A percentile compares a stretch with the other conserved stretches of the same genome.
Conservation (phyloP, 2,329 filamentous ascomycete species). For the Didymella exigua region DNA sequence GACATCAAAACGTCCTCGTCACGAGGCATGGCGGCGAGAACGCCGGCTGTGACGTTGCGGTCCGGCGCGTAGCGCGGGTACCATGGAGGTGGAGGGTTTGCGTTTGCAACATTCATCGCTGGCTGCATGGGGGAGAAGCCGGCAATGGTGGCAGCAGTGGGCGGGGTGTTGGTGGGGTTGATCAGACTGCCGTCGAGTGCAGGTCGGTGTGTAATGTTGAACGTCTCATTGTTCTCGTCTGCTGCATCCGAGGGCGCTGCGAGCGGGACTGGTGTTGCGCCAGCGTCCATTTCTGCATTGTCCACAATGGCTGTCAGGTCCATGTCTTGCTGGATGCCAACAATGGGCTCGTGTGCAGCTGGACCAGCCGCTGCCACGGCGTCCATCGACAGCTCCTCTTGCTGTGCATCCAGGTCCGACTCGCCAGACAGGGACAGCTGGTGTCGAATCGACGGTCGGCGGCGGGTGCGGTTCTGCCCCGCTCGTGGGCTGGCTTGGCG, state of each 20-base stretch:
- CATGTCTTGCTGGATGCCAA: constrained; percentile 80
- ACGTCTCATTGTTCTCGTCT: constrained; percentile 74
- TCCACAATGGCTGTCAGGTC: constrained; percentile 89
- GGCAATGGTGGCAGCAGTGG: constrained; percentile 68
- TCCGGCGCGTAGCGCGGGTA: constrained; percentile 82
- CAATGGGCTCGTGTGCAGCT: constrained; percentile 68
- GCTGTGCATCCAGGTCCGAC: constrained; percentile 77
- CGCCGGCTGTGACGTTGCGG: constrained; percentile 68
- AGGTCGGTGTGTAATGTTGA: constrained; percentile 89
- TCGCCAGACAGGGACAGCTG: constrained; percentile 87
- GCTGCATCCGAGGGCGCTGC: constrained; percentile 82
- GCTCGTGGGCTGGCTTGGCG: constrained; percentile 48
- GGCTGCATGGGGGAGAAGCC: constrained; percentile 77
- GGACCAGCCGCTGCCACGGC: constrained; percentile 78
- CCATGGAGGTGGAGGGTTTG: constrained; percentile 78
- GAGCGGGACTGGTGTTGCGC: constrained; percentile 73
- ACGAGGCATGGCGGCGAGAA: constrained; percentile 88
- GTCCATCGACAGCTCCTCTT: constrained; percentile 81
- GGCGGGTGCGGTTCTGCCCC: constrained; percentile 61
- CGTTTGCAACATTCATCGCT: constrained; percentile 67
- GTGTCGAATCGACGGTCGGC: constrained; percentile 85
- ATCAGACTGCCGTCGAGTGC: constrained; percentile 84
- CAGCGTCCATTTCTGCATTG: constrained; percentile 73
- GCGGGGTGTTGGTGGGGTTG: constrained; percentile 66
- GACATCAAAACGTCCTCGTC: constrained; percentile 99